Evolutionary conservation across 2,329 filamentous ascomycete genomes (phyloP), one percentile per base, ranked within the genome.

Genomic region (Boeremia exigua): DNA sequence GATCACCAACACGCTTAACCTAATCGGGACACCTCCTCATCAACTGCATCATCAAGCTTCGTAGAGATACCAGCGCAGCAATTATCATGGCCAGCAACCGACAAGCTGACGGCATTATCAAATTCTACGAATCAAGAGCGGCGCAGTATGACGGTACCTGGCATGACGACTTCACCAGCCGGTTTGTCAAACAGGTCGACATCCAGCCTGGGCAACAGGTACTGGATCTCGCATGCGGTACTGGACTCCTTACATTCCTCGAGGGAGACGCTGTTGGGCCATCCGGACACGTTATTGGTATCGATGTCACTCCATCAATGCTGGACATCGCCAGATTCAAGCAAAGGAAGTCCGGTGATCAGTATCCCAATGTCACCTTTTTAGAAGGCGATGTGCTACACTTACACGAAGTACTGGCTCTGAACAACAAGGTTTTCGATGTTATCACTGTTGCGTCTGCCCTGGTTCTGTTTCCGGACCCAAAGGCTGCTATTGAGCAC

Each of bases 151-250:
- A 80, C 42, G 63, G 74, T 28, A 75, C 73, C n/a, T 78, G 73
- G 71, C 79, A 80, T 55, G 65, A 66, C 14, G 63, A 70, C 28
- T 78, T 79, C 51, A 75, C 77, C 2, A 63, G 60, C 28, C 71
- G 77, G 28, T 77, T 79, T 55, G 61, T 74, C 8, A 66, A 74
- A 23, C 56, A 70, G 28, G 27, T 75, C 15, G 47, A 66, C 14
- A 62, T 75, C 29, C 50, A 64, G n/a, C 65, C 72, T 11, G 78
- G 77, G 25, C 72, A 79, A 46, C 54, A 72, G 19, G 62, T 81
- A n/a, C 72, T 81, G 11, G 79, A 81, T 49, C 67, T 81, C 14
- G 79, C 78, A 6, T 80, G 78, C 56, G 78, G 79, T 4, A 81
- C 79, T 6, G 79, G 79, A 5, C 71, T 80, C 0, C 66, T 80